Percentiles rank a stretch among this genome's conserved stretches.
These are phyloP conservation scores for Chlorella sp. DNA, from an alignment of 139 green algal species.

Conservation along the genomic window DNA sequence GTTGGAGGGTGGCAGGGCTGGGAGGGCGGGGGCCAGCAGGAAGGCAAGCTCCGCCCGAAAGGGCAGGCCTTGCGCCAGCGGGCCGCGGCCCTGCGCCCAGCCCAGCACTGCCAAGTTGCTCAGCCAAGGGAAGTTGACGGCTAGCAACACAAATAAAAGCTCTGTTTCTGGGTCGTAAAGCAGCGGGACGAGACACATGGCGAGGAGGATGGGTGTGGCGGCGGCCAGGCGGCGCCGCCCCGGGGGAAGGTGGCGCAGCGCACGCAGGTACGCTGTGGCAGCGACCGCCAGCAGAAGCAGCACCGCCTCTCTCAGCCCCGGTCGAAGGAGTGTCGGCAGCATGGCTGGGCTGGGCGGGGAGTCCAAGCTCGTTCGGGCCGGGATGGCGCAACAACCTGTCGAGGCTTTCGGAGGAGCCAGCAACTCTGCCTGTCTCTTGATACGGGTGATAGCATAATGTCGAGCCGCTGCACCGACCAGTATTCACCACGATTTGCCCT, in stretches of 20 bases:
- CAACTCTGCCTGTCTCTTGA: no score
- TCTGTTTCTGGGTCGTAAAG: background rate
- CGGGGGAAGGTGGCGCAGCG: background rate
- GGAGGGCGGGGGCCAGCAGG: background rate
- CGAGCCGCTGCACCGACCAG: no score
- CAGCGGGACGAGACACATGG: background rate
- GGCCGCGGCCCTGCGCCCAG: background rate
- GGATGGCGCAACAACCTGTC: no score
- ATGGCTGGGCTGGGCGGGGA: no score
- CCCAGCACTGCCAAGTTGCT: background rate
- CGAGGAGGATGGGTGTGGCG: background rate
- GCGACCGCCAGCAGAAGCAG: background rate
- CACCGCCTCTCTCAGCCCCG: background rate
- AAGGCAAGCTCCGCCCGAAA: slow-evolving; percentile 1
- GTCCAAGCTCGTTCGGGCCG: no score
- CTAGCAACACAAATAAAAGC: background rate
- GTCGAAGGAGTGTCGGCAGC: no score
- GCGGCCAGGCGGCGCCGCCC: background rate
- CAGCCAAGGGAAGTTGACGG: slow-evolving; percentile 24
- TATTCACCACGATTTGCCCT: no score
- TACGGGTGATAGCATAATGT: no score
- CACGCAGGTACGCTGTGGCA: background rate
- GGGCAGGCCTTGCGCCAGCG: background rate
- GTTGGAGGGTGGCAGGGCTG: background rate
- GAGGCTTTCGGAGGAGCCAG: no score